Base-by-base conservation (phyloP, 2,329 filamentous ascomycete species). In the Colletotrichum lini region DNA sequence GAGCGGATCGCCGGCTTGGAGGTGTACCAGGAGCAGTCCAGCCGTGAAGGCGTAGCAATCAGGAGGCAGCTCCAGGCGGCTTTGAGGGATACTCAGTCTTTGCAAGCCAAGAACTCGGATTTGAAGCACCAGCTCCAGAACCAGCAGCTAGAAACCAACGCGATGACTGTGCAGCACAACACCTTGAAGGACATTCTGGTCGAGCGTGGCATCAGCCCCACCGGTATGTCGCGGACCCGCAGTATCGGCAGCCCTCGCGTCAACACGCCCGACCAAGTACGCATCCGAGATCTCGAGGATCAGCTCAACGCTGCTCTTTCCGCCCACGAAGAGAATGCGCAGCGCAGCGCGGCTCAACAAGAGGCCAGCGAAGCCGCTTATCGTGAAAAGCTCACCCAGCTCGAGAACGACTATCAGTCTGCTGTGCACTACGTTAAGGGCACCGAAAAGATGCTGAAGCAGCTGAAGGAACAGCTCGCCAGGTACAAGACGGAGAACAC, bases 401-500 rank as follows among this genome's bases (percentile, higher is more conserved):
- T 99, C 42, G 95, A 98, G 82, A 97, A 95, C 79, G 96, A 99
- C 80, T 98, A 99, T 80, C 95, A 98, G 81, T 98, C 96, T 52
- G 96, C 96, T 18, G 95, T 98, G 60, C 96, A 98, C 82, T 99
- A 99, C 78, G 94, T 99, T 75, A 97, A 98, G 82, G 96, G 96
- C 70, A 98, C 96, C 1, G 96, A 99, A 83, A 98, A 98, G 88
- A 98, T 99, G 95, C 89, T 99, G 59, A 95, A 96, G 82, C 96
- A 97, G 81, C 96, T 99, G 88, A 98, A 98, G 85, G 95, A 98
- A 78, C 96, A 99, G 83, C 87, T 99, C n/a, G 88, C 93, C 65
- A 94, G 95, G 69, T 96, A 97, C 83, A 98, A 98, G 87, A 84
- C 90, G 15, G 93, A 96, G 72, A 98, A 98, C 78, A 85, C 87